phyloP scores from a whole-genome alignment of 1,139 yeast genomes.

The Diutina scorzettiae region DNA sequence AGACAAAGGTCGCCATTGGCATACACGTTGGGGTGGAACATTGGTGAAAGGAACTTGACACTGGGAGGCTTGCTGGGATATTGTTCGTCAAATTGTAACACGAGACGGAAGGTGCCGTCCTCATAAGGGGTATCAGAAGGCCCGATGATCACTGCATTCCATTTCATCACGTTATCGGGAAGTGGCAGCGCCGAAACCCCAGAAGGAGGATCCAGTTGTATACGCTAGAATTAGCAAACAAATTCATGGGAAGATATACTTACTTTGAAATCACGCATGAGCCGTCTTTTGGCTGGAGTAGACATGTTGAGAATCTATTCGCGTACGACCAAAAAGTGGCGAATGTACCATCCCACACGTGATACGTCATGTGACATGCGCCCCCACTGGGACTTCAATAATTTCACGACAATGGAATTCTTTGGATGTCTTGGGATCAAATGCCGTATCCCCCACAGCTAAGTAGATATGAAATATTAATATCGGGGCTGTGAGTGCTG shows the following conservation, averaged over 20 bases:
- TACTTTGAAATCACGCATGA: constrained; percentile 88
- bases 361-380: background rate
- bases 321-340: too few relatives aligned
- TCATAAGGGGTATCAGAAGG: constrained; percentile 97
- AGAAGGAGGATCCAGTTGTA: constrained; percentile 97
- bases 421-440: too few relatives aligned
- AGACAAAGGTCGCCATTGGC: constrained; percentile 92
- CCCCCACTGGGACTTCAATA: too few relatives aligned
- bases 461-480: too few relatives aligned
- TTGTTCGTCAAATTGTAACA: constrained; percentile 88
- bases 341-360: background rate
- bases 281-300: constrained; percentile 94
- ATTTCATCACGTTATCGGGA: constrained; percentile 93
- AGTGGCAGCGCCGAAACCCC: constrained; percentile 97
- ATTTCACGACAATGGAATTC: too few relatives aligned
- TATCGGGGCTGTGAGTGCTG: too few relatives aligned
- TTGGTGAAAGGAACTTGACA: constrained; percentile 81
- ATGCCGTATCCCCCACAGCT: too few relatives aligned
- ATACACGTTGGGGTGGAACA: constrained; percentile 97
- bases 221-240: constrained; percentile 30
- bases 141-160: constrained; percentile 98
- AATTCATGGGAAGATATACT: background rate
- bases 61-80: constrained; percentile 95
- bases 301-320: constrained; percentile 65
- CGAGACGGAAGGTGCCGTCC: constrained; percentile 88